Base-by-base conservation (phyloP, 2,329 filamentous ascomycete species). In the Celoporthe dispersa region DNA sequence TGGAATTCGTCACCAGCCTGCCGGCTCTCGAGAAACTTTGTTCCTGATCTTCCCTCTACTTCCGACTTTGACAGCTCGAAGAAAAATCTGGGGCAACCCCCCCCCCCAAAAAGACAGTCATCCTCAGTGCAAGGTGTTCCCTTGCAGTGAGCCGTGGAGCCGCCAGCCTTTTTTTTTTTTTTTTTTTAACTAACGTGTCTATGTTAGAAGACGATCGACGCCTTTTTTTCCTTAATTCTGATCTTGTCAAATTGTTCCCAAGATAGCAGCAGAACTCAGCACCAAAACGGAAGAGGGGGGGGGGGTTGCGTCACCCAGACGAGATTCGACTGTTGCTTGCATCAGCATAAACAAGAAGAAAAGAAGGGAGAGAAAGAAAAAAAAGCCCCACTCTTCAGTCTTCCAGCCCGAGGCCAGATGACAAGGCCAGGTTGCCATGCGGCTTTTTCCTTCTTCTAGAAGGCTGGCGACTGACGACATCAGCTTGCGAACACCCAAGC, bases 201-300 rank as follows among this genome's bases (percentile, higher is more conserved):
- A 66, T 9, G 28, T 31, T 11, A 39, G 37, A 61, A 62, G n/a
- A 37, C 57, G 66, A 68, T 71, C 63, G 66, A 35, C 69, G 41
- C 31, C 28, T 63, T 51, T 67, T 25, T 33, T n/a, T n/a, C n/a
- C n/a, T n/a, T n/a, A n/a, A 12, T 60, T 62, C 55, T 63, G 55
- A 59, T 48, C 37, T n/a, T 22, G 59, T 67, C 59, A 19, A 37
- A 39, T 51, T 59, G 22, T 67, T 60, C 67, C 70, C 51, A 70
- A 70, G 60, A 71, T 71, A 70, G 70, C 67, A 71, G 66, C 64
- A 69, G 2, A n/a, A 41, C 7, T 44, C 14, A 19, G 25, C 35
- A 16, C 53, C 44, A 14, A 28, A 35, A 5, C 2, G 35, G 25
- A 12, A 37, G 28, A 39, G 44, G 12, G 7, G 4, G 44, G 14